A percentile compares a stretch with the other conserved stretches of the same genome.
Conservation (phyloP, 768 basidiomycete genomes). For the Lactifluus volemus region DNA sequence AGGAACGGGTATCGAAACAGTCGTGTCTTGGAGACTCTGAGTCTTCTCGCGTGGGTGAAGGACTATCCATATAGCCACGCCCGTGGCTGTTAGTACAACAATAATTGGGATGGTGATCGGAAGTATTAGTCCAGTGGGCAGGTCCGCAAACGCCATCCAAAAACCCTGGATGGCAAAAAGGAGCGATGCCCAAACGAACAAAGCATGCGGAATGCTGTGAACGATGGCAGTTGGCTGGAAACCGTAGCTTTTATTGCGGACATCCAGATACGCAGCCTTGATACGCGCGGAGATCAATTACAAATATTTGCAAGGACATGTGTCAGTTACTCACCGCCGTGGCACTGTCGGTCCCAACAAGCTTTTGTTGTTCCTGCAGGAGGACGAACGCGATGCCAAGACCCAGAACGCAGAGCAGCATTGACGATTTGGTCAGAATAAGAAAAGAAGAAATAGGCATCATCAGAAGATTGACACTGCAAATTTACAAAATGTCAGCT, state of each 20-base stretch:
- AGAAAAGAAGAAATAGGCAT: background rate
- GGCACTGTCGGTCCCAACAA: background rate
- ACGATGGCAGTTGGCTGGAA: constrained; percentile 10
- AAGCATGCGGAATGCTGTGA: constrained; percentile 3
- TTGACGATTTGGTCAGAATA: background rate
- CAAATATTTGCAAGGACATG: background rate
- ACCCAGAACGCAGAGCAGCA: background rate
- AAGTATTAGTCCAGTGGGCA: background rate
- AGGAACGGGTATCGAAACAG: background rate
- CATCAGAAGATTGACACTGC: constrained; percentile 3
- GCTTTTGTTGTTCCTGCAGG: background rate
- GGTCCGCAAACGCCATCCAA: background rate
- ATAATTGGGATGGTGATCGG: background rate
- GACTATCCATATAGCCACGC: background rate
- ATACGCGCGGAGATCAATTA: background rate
- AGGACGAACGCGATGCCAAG: background rate
- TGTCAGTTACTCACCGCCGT: background rate
- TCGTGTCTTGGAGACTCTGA: background rate
- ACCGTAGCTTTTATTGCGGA: background rate
- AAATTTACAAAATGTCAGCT: background rate
- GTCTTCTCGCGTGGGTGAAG: background rate
- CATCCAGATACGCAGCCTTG: constrained; percentile 3
- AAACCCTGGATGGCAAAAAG: constrained; percentile 12
- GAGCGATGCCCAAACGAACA: constrained; percentile 1
- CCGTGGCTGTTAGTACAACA: background rate